Percentiles rank a stretch among this genome's conserved stretches.
phyloP scores from a whole-genome alignment of 1,284 basidiomycete species.

The Trametes sp. region DNA sequence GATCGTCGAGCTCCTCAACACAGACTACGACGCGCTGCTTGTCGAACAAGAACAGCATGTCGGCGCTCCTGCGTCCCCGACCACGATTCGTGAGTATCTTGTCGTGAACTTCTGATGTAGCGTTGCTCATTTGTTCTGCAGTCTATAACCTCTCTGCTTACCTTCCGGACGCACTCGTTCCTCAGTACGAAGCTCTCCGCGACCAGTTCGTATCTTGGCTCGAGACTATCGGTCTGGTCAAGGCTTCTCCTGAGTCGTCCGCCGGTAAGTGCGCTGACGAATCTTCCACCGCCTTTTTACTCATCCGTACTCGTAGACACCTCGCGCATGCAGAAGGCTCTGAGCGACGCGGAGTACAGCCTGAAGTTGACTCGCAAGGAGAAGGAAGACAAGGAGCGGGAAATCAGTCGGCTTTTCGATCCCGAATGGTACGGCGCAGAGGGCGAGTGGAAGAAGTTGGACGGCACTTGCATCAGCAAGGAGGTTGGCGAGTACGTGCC shows the following conservation, averaged over 20 bases:
- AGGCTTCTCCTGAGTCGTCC: constrained; percentile 44
- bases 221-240: constrained; percentile 69
- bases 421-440: constrained; percentile 77
- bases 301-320: constrained; percentile 48
- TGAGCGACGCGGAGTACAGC: constrained; percentile 65
- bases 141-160: constrained; percentile 88
- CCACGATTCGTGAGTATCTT: constrained; percentile 57
- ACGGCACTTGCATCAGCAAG: constrained; percentile 82
- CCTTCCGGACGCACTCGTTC: constrained; percentile 84
- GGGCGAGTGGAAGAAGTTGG: constrained; percentile 97
- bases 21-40: constrained; percentile 78
- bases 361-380: constrained; percentile 57
- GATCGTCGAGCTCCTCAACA: constrained; percentile 70
- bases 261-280: constrained; percentile 48
- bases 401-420: constrained; percentile 70
- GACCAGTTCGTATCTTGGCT: constrained; percentile 73
- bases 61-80: constrained; percentile 48
- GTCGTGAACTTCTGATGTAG: not conserved
- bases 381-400: constrained; percentile 56
- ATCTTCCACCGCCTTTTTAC: not conserved
- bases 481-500: constrained; percentile 86
- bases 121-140: constrained; percentile 41
- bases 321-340: constrained; percentile 68
- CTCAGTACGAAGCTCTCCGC: constrained; percentile 78
- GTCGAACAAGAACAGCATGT: constrained; percentile 78